A percentile compares a stretch with the other conserved stretches of the same genome.
Conservation (phyloP, 352 stramenopile species). For the Globisporangium parvum region DNA sequence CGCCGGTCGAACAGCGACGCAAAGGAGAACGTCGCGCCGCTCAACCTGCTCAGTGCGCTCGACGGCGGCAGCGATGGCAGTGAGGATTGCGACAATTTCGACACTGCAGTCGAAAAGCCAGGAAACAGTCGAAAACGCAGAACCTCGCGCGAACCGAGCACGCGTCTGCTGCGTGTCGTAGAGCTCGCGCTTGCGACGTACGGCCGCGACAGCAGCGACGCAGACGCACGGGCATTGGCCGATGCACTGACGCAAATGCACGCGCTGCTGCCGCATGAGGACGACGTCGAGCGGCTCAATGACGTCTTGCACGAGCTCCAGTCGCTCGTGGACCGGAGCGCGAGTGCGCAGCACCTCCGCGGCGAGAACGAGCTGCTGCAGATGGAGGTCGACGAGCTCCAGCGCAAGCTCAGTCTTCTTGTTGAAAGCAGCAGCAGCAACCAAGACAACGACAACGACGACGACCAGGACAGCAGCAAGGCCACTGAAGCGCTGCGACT, state of each 20-base stretch:
- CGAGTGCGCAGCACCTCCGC: constrained; percentile 17
- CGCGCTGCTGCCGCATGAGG: constrained; percentile 13
- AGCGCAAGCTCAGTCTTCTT: constrained; percentile 11
- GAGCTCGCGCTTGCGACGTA: constrained; percentile 25
- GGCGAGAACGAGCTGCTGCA: constrained; percentile 37
- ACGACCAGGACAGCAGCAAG: too few species aligned
- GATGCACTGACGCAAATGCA: constrained; percentile 22
- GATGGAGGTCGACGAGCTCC: constrained; percentile 36
- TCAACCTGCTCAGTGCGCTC: constrained; percentile 21
- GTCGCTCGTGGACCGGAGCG: constrained; percentile 17
- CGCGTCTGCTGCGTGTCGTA: constrained; percentile 28
- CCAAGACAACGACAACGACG: background rate
- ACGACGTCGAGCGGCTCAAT: constrained; percentile 17
- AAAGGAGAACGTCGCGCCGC: constrained; percentile 51
- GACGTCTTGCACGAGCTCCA: constrained; percentile 30
- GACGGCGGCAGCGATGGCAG: constrained; percentile 3
- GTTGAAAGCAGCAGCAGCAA: constrained; percentile 9
- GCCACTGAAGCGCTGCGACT: background rate
- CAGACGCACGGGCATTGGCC: constrained; percentile 13
- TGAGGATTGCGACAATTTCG: background rate
- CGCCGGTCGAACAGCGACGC: constrained; percentile 12
- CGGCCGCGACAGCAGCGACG: constrained; percentile 13
- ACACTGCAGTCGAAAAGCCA: background rate
- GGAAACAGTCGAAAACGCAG: background rate
- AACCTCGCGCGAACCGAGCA: constrained; percentile 3